Percentiles rank a stretch among this genome's conserved stretches.
Evolutionary conservation across 2,329 filamentous ascomycete genomes (phyloP).

Genomic region (Cadophora sp.): DNA sequence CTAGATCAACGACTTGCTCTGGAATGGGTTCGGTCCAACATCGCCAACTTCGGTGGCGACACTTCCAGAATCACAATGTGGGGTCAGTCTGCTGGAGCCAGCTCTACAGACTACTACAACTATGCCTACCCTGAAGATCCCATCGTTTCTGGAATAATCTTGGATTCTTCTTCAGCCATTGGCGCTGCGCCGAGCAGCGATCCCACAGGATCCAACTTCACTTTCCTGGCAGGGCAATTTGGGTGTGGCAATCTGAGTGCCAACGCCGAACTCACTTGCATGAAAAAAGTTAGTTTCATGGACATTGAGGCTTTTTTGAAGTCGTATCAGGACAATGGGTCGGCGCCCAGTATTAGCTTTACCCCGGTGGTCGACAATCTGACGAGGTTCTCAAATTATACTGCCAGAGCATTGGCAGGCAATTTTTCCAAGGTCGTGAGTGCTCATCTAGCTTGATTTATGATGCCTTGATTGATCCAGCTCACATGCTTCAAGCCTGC

Average conservation of each 20-base stretch:
- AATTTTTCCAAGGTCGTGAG: constrained; percentile 29
- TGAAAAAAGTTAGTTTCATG: constrained; percentile 33
- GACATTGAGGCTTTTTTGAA: constrained; percentile 31
- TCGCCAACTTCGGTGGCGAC: constrained; percentile 64
- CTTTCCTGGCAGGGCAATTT: constrained; percentile 34
- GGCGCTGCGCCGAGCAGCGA: constrained; percentile 22
- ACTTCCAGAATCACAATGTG: constrained; percentile 44
- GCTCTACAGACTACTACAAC: constrained; percentile 37
- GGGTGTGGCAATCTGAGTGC: constrained; percentile 37
- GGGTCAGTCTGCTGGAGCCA: constrained; percentile 41
- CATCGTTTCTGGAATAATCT: constrained; percentile 36
- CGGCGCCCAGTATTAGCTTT: constrained; percentile 28
- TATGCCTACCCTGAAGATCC: constrained; percentile 39
- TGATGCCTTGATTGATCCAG: too few species aligned
- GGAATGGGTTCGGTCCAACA: constrained; percentile 64
- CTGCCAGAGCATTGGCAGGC: constrained; percentile 27
- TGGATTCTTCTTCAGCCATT: constrained; percentile 28
- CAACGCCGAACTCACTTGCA: constrained; percentile 38
- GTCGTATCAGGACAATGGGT: constrained; percentile 26
- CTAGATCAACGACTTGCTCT: constrained; percentile 64
- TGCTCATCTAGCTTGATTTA: too few species aligned
- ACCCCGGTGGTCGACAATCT: constrained; percentile 31
- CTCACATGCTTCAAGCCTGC: constrained; percentile 29
- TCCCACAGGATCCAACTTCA: constrained; percentile 35
- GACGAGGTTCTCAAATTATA: constrained; percentile 32